A percentile compares a stretch with the other conserved stretches of the same genome.
Conservation (phyloP, 441 rosid species). For the Gossypium schwendimanii region DNA sequence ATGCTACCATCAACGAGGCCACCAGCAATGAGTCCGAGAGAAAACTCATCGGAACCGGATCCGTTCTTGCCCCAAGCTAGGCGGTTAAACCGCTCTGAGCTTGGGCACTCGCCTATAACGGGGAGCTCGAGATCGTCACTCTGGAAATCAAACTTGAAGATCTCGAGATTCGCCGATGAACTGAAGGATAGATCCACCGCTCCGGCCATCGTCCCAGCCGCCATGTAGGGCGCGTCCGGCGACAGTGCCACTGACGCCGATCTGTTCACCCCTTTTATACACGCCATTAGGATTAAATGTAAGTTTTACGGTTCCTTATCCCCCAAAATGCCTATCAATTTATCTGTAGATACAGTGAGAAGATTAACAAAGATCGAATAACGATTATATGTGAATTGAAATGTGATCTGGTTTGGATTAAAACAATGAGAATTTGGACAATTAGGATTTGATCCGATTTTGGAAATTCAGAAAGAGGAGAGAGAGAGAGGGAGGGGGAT, state of each 20-base stretch:
- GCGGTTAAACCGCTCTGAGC: constrained; percentile 96
- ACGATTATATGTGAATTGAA: neutral
- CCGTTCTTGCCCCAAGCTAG: constrained; percentile 88
- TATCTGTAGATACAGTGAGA: neutral
- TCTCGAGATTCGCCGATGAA: constrained; percentile 87
- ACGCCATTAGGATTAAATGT: constrained; percentile 47
- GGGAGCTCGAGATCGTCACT: constrained; percentile 80
- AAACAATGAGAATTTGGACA: neutral
- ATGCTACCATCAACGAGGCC: constrained; percentile 92
- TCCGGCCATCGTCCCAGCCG: constrained; percentile 99
- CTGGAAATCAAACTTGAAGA: constrained; percentile 92
- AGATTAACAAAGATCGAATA: neutral
- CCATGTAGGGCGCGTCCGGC: constrained; percentile 94
- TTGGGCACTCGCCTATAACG: constrained; percentile 66
- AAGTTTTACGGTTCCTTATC: neutral
- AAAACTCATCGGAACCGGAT: constrained; percentile 71
- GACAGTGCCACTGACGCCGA: constrained; percentile 93
- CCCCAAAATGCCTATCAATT: neutral
- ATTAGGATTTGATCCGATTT: constrained; percentile 22
- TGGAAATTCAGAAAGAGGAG: neutral
- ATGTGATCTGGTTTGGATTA: neutral
- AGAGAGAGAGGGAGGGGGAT: neutral
- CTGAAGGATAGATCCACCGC: constrained; percentile 96
- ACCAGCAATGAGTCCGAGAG: constrained; percentile 88
- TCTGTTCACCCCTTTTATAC: constrained; percentile 79